Conservation (phyloP, 1,284 basidiomycete species). For the Cutaneotrichosporon cutaneum region DNA sequence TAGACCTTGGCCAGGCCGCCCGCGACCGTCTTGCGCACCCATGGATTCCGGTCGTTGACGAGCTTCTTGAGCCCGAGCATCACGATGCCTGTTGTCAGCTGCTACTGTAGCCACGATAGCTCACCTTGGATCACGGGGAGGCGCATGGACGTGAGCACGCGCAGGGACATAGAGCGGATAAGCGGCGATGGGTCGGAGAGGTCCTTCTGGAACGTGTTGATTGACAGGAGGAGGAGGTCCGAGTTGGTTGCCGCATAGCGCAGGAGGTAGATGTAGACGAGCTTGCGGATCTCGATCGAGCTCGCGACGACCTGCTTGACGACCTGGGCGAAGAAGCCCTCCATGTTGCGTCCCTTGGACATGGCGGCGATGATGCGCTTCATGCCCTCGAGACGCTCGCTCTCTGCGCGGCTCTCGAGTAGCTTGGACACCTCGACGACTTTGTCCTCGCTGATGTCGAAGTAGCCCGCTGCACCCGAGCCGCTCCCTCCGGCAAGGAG, state of each 20-base stretch:
- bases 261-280: conserved; percentile 95
- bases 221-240: conserved; percentile 90
- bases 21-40: conserved; percentile 88
- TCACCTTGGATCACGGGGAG: conserved; percentile 75
- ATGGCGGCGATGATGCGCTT: conserved; percentile 91
- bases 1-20: conserved; percentile 83
- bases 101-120: neutral
- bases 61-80: conserved; percentile 88
- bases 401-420: conserved; percentile 78
- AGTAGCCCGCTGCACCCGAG: conserved; percentile 44
- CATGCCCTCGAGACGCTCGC: conserved; percentile 89
- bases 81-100: conserved; percentile 60
- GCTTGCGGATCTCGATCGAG: conserved; percentile 90
- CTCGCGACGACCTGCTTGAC: conserved; percentile 89
- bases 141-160: conserved; percentile 89
- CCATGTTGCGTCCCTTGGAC: conserved; percentile 86
- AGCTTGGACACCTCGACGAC: conserved; percentile 68
- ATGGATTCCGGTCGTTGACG: conserved; percentile 83
- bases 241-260: conserved; percentile 90
- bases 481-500: conserved; percentile 42
- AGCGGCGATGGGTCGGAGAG: conserved; percentile 87
- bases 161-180: conserved; percentile 87
- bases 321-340: conserved; percentile 88
- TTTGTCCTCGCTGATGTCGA: conserved; percentile 53
- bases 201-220: conserved; percentile 99